phyloP scores from a whole-genome alignment of 352 stramenopile species.

The Phytopythium aichiense region DNA sequence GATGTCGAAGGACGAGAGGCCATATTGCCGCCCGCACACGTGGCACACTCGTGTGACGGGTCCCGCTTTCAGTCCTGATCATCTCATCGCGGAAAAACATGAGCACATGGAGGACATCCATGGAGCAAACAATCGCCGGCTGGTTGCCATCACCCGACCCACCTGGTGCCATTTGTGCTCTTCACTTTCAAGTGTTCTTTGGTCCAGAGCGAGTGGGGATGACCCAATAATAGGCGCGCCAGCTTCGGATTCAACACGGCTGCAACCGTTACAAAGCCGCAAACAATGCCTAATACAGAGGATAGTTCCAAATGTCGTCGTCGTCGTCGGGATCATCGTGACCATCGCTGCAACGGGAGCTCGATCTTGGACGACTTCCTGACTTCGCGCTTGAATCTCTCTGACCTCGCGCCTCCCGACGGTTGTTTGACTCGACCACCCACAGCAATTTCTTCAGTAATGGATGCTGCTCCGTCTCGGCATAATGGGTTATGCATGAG shows the following conservation, averaged over 20 bases:
- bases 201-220: neutral
- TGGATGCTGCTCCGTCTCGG: constrained; percentile 39
- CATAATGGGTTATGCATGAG: constrained; percentile 52
- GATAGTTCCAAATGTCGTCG: constrained; percentile 64
- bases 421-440: constrained; percentile 39
- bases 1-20: constrained; percentile 78
- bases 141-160: neutral
- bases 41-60: constrained; percentile 75
- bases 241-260: neutral
- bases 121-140: neutral
- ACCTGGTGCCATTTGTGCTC: constrained; percentile 15
- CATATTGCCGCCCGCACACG: constrained; percentile 76
- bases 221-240: neutral
- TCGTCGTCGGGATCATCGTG: constrained; percentile 27
- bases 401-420: constrained; percentile 21
- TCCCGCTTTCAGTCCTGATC: constrained; percentile 31
- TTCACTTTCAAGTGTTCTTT: neutral
- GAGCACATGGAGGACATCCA: neutral
- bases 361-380: neutral
- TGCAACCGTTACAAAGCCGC: neutral
- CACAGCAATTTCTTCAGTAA: constrained; percentile 59
- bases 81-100: neutral
- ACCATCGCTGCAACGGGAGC: neutral
- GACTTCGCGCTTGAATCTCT: constrained; percentile 13
- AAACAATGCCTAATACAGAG: constrained; percentile 20